Evolutionary conservation across 352 stramenopile species (phyloP), one percentile per base, ranked within the genome.

Genomic region (Chrysophaeum taylorii): DNA sequence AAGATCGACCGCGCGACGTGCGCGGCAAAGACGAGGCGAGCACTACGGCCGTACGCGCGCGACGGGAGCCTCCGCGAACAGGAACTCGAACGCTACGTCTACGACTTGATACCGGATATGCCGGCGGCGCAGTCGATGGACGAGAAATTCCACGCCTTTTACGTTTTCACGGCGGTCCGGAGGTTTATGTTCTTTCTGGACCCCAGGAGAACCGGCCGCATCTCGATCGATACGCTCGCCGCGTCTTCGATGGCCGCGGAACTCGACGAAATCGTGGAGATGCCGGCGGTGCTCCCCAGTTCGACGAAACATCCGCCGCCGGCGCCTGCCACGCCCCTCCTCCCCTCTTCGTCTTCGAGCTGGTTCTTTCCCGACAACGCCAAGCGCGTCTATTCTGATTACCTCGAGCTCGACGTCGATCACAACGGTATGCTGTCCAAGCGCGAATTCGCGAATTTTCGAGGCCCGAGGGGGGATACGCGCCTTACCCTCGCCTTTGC

Each of bases 171-270:
- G 1, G 76, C 75, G 0, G 76, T 82, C n/a, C 71, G 76, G 29
- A 69, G 79, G 27, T 81, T 84, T 69, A 79, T 84, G 52, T 84
- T 84, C 71, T 81, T 82, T 67, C 73, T 84, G 25, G 79, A 82
- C 68, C 53, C 72, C n/a, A 71, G 64, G 61, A 53, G 64, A 2
- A 75, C 53, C 29, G 64, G 75, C 64, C 41, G 41, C 43, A 69
- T 79, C 29, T 7, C 69, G 29, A 68, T 75, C 5, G 16, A 12
- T 1, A 61, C 25, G 4, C 38, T 74, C 35, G 71, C 62, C 39
- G 39, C 38, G 25, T 73, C 60, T 29, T 33, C 52, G 4, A 61
- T 75, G 23, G 16, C 64, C 42, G 21, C 39, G 31, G 72, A 70
- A 39, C 50, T 62, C 50, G 27, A 62, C 50, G 23, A 7, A 48